These are phyloP conservation scores for Apostasia shenzhenica DNA, from an alignment of 106 monocot species.

Conservation along the genomic window DNA sequence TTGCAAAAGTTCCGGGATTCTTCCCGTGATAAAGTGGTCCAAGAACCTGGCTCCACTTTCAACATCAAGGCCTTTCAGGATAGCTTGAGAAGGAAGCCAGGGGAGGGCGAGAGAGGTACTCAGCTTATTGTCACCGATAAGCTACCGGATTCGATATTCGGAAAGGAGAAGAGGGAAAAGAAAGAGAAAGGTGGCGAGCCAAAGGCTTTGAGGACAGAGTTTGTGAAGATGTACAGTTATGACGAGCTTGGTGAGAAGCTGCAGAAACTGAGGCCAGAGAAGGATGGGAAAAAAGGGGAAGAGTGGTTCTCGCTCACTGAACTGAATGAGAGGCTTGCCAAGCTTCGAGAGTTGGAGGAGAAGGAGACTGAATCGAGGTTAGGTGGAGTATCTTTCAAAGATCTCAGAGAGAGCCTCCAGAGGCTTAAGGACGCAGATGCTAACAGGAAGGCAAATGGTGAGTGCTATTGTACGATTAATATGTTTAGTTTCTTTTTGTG, in stretches of 20 bases:
- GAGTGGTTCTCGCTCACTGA: slow-evolving; percentile 61
- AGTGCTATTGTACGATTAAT: neutral
- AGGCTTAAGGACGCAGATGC: slow-evolving; percentile 20
- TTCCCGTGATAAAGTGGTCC: neutral
- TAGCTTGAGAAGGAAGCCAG: slow-evolving; percentile 4
- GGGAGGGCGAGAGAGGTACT: neutral
- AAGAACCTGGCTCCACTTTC: neutral
- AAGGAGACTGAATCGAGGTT: slow-evolving; percentile 25
- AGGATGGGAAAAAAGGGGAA: slow-evolving; percentile 20
- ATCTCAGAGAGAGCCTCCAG: slow-evolving; percentile 35
- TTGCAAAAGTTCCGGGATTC: slow-evolving; percentile 29
- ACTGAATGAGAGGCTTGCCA: slow-evolving; percentile 67
- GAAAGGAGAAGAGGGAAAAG: slow-evolving; percentile 44
- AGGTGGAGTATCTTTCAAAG: slow-evolving; percentile 17
- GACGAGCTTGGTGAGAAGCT: slow-evolving; percentile 88
- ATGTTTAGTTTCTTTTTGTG: neutral
- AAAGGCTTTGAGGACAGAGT: slow-evolving; percentile 34
- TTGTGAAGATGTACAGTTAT: slow-evolving; percentile 47
- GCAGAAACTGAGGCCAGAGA: slow-evolving; percentile 37
- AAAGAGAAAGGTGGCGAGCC: slow-evolving; percentile 17
- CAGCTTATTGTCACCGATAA: neutral
- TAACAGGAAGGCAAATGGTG: slow-evolving; percentile 18
- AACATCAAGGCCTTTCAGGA: slow-evolving; percentile 23
- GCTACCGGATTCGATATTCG: slow-evolving; percentile 67
- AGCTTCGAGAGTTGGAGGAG: slow-evolving; percentile 76